Base-by-base conservation (phyloP, 208 protist species). In the Leishmania turanica region DNA sequence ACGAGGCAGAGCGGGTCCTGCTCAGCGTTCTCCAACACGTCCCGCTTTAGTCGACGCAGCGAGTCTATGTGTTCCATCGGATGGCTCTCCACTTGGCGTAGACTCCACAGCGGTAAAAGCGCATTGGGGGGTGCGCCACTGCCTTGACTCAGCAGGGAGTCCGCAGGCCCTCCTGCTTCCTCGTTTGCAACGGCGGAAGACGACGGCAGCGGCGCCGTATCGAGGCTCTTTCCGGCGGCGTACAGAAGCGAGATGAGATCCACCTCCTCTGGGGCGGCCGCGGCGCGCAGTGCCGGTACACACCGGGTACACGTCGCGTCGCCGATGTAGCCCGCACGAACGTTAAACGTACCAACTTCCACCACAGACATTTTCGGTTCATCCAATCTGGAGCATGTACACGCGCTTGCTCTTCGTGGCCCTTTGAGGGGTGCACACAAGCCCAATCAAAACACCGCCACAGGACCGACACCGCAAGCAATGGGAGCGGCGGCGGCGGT, bases 1-100 rank as follows among this genome's bases (percentile, higher is more conserved):
- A 97, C 90, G 24, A 97, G 87, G 83, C 94, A 91, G 40, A 96
- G 89, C 60, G 92, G 91, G 70, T 94, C 89, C 60, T 88, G 85
- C 74, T 80, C 80, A 37, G 51, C 51, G 78, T 88, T 93, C 56
- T 84, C 71, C 17, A 97, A 86, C 27, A 89, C 65, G n/a, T 84
- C 75, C 21, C 66, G 64, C 78, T 92, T 90, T 49, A 96, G 84
- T 56, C 86, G 84, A 17, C 68, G 75, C 40, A 97, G 79, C 9
- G 89, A 71, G 34, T 84, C 79, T n/a, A 93, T 76, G 87, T 97
- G 90, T 7, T 27, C 78, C 31, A 88, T 79, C 34, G 82, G 77
- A 75, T 92, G n/a, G 3, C 75, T 11, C 58, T 92, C 84, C 27
- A 96, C 56, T 6, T 85, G 70, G 11, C 82, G 79, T 34, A 91